These are phyloP conservation scores for Chlorella sorokiniana DNA, from an alignment of 139 green algal species.

Conservation along the genomic window DNA sequence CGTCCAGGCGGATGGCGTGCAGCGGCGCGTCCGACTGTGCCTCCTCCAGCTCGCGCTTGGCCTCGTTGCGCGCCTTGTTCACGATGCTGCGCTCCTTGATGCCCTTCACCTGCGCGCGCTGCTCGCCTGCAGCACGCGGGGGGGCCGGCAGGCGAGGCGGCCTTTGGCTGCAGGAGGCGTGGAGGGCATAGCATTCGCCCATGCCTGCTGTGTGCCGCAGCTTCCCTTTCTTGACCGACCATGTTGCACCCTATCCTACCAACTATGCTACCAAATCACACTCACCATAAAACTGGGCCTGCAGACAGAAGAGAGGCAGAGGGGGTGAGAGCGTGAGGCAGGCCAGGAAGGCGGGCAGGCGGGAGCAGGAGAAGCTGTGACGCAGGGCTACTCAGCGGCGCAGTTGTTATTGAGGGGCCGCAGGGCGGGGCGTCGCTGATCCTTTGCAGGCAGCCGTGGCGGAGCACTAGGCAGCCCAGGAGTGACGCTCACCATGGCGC, in stretches of 20 bases:
- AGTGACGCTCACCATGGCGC: neutral
- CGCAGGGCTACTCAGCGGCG: too few relatives aligned
- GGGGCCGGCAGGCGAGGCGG: neutral
- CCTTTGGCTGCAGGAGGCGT: neutral
- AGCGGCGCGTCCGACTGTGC: conserved; percentile 55
- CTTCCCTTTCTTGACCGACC: too few relatives aligned
- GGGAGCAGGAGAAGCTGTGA: neutral
- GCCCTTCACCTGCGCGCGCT: conserved; percentile 27
- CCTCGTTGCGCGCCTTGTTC: conserved; percentile 34
- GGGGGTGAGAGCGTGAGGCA: neutral
- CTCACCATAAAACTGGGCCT: conserved; percentile 18
- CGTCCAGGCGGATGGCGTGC: conserved; percentile 68
- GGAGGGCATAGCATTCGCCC: neutral
- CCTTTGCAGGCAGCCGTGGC: too few relatives aligned
- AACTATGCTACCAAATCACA: too few relatives aligned
- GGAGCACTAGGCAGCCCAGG: neutral
- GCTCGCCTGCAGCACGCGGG: neutral
- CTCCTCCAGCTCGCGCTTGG: conserved; percentile 29
- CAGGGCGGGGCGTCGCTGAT: too few relatives aligned
- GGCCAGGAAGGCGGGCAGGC: neutral
- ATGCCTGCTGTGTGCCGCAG: neutral
- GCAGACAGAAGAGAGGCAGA: too few relatives aligned
- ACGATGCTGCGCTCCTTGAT: conserved; percentile 31
- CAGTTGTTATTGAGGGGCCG: too few relatives aligned
- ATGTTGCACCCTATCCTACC: too few relatives aligned